Evolutionary conservation across 768 basidiomycete genomes (phyloP), one percentile per base, ranked within the genome.

Genomic region (Termitomyces sp.): DNA sequence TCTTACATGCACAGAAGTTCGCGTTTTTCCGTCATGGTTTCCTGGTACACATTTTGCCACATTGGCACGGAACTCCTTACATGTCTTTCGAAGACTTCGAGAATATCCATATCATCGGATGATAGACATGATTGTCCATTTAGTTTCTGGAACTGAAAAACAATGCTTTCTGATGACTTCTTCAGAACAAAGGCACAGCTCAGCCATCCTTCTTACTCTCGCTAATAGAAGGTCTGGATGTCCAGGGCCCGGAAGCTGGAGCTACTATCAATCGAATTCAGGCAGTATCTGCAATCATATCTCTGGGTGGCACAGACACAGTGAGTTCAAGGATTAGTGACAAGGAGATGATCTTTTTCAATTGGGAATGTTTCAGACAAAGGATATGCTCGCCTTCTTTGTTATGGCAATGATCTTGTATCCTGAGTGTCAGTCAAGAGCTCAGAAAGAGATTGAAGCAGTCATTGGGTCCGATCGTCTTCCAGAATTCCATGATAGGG

Each of bases 381-480:
- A 61, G 13, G 65, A 65, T 6, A 59, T 60, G 14, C 55, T 67
- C 0, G 47, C 67, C 6, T 43, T 56, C 20, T 68, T 67, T 30
- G 62, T 72, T 40, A 53, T 69, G 14, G 70, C 64, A 5, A 72
- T 70, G 68, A 33, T 64, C 5, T 51, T 65, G 13, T 55, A 68
- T 58, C 70, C 68, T 5, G 65, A 68, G 24, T 49, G 63, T 26
- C 71, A 70, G 56, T 26, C 43, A 9, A 55, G 44, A n/a, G 69
- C 65, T 36, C 71, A 71, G 57, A 57, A 58, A 18, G 70, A 72
- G 55, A 60, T 72, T 22, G 70, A 70, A 48, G 7, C 37, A 3
- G 62, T 70, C 20, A 51, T 68, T n/a, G 69, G 69, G 57, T n/a
- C n/a, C n/a, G n/a, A n/a, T n/a, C n/a, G n/a, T n/a, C n/a, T n/a